Conservation (phyloP, 1,284 basidiomycete genomes). For the Boletellus dicymbophilus region DNA sequence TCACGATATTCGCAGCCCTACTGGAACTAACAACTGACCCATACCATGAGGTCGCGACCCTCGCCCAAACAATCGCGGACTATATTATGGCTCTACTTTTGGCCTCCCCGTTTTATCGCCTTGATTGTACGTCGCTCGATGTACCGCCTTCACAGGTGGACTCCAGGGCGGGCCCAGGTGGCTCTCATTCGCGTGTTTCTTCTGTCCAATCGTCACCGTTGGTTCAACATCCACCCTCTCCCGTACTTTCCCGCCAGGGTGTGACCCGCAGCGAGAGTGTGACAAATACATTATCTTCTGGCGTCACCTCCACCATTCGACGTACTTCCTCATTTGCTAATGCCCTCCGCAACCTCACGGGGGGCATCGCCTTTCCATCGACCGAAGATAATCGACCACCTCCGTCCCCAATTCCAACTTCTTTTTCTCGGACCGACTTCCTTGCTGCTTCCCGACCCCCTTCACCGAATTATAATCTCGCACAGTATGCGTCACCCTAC, state of each 20-base stretch:
- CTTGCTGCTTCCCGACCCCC: constrained; percentile 64
- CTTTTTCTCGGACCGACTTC: constrained; percentile 34
- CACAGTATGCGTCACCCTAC: constrained; percentile 78
- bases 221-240: constrained; percentile 37
- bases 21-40: constrained; percentile 94
- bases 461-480: constrained; percentile 74
- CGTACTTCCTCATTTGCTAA: constrained; percentile 86
- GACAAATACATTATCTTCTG: constrained; percentile 55
- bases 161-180: constrained; percentile 25
- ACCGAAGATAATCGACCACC: constrained; percentile 53
- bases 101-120: constrained; percentile 81
- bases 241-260: constrained; percentile 45
- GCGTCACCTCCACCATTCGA: constrained; percentile 67
- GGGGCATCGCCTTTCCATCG: constrained; percentile 67
- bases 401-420: constrained; percentile 37
- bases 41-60: constrained; percentile 88
- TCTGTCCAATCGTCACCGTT: constrained; percentile 50
- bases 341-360: constrained; percentile 77
- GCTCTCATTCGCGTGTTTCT: constrained; percentile 49
- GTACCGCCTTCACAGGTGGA: constrained; percentile 43
- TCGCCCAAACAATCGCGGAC: constrained; percentile 91
- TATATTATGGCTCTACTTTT: constrained; percentile 90
- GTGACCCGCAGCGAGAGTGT: constrained; percentile 63
- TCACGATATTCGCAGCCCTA: constrained; percentile 89
- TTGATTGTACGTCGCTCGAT: constrained; percentile 67